Percentiles rank a stretch among this genome's conserved stretches.
Conservation (phyloP, 148 eudicot genomes). For the Spergularia bocconei region DNA sequence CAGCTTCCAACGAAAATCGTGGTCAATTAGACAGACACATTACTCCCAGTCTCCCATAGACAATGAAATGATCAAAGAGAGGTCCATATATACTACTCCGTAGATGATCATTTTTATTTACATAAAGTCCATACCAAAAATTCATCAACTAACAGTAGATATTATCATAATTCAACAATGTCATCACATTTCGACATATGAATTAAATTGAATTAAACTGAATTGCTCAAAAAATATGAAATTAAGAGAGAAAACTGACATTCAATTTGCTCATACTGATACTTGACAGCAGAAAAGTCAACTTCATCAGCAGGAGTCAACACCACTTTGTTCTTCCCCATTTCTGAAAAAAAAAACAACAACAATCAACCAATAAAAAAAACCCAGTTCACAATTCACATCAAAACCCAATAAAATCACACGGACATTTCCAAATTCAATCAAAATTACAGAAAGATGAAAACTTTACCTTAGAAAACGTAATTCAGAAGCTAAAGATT, state of each 20-base stretch:
- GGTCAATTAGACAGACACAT: not conserved
- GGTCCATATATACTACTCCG: not conserved
- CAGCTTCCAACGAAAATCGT: not conserved
- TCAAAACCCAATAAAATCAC: not conserved
- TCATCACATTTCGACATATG: no score
- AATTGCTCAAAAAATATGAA: not conserved
- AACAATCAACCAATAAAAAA: constrained; percentile 15
- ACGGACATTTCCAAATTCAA: constrained; percentile 13
- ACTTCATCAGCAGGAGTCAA: constrained; percentile 69
- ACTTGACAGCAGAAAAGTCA: constrained; percentile 60
- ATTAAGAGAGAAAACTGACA: constrained; percentile 33
- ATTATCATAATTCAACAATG: not conserved
- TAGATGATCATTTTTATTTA: not conserved
- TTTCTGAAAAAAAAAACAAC: constrained; percentile 26
- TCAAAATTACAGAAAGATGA: not conserved
- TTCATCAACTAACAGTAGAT: not conserved
- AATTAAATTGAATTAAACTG: not conserved
- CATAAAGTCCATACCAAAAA: not conserved
- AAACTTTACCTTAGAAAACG: not conserved
- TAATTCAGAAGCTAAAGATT: not conserved
- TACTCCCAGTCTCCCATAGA: not conserved
- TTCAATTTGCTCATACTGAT: constrained; percentile 53
- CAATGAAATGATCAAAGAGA: not conserved
- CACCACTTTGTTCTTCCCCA: constrained; percentile 72
- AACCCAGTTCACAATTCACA: not conserved